phyloP scores from a whole-genome alignment of 1,139 yeast genomes.

The Suzukiozyma palmioleophila region DNA sequence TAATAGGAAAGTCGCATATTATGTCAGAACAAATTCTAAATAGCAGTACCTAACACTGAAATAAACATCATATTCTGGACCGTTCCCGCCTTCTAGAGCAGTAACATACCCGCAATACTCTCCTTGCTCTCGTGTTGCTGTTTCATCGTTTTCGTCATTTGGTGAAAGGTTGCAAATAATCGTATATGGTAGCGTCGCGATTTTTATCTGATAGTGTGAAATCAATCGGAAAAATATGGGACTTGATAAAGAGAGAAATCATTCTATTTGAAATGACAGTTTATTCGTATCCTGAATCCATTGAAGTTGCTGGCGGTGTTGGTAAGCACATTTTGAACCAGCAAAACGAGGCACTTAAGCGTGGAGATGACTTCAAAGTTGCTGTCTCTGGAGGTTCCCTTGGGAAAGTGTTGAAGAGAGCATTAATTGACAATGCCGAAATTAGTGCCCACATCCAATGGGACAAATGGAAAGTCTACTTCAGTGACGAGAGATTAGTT shows the following conservation, averaged over 20 bases:
- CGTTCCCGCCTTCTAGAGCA: too few relatives aligned
- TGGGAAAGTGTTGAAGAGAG: slow-evolving; percentile 68
- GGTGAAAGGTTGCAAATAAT: too few relatives aligned
- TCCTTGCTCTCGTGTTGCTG: too few relatives aligned
- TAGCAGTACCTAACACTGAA: too few relatives aligned
- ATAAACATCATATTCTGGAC: too few relatives aligned
- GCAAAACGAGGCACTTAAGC: slow-evolving; percentile 50
- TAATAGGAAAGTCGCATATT: too few relatives aligned
- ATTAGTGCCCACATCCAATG: slow-evolving; percentile 48
- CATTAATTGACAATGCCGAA: slow-evolving; percentile 57
- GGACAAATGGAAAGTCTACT: slow-evolving; percentile 66
- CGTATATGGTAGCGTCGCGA: too few relatives aligned
- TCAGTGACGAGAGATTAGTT: slow-evolving; percentile 71
- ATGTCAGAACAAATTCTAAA: too few relatives aligned
- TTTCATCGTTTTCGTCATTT: too few relatives aligned
- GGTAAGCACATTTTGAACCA: slow-evolving; percentile 50
- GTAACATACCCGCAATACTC: too few relatives aligned
- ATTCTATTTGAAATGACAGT: slow-evolving; percentile 33
- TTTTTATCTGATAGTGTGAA: too few relatives aligned
- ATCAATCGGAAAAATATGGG: too few relatives aligned
- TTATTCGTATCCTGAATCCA: slow-evolving; percentile 50
- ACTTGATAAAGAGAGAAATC: background rate
- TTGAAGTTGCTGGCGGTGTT: slow-evolving; percentile 54
- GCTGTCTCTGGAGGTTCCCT: slow-evolving; percentile 92
- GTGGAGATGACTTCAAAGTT: slow-evolving; percentile 49